Conservation (phyloP, 768 basidiomycete genomes). For the Antrodiella citrinella region DNA sequence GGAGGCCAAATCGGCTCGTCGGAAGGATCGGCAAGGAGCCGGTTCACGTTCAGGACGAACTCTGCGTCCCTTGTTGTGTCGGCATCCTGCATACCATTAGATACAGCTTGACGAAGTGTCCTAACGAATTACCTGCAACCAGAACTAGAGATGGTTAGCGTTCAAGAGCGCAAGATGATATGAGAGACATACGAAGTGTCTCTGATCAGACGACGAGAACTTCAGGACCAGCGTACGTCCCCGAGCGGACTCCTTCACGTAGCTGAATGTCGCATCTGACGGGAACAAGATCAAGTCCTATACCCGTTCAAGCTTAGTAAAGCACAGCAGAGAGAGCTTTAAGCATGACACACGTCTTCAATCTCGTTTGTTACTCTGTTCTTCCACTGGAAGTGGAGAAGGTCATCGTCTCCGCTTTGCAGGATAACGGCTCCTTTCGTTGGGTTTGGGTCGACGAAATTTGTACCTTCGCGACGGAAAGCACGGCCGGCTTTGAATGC, state of each 20-base stretch:
- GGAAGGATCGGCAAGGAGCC: constrained; percentile 59
- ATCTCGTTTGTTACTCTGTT: constrained; percentile 51
- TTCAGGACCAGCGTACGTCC: constrained; percentile 83
- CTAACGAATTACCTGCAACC: constrained; percentile 62
- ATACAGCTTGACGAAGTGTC: neutral
- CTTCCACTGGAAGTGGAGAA: constrained; percentile 77
- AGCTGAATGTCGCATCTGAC: constrained; percentile 73
- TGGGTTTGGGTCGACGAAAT: constrained; percentile 57
- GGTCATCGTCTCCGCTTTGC: constrained; percentile 62
- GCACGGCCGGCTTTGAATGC: constrained; percentile 70
- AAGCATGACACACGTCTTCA: constrained; percentile 45
- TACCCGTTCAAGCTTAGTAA: constrained; percentile 1
- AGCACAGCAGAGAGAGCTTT: neutral
- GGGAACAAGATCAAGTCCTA: constrained; percentile 88
- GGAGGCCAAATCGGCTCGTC: constrained; percentile 52
- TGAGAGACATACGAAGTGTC: constrained; percentile 65
- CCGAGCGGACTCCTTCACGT: constrained; percentile 54
- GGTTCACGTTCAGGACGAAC: constrained; percentile 65
- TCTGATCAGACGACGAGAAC: constrained; percentile 84
- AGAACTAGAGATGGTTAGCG: constrained; percentile 46
- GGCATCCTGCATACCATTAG: constrained; percentile 42
- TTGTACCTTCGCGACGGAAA: constrained; percentile 56
- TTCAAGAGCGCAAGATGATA: neutral
- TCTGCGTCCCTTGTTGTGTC: constrained; percentile 61
- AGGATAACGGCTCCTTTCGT: constrained; percentile 71